These are phyloP conservation scores for Aspergillus steynii DNA, from an alignment of 495 filamentous ascomycete species.

Conservation along the genomic window DNA sequence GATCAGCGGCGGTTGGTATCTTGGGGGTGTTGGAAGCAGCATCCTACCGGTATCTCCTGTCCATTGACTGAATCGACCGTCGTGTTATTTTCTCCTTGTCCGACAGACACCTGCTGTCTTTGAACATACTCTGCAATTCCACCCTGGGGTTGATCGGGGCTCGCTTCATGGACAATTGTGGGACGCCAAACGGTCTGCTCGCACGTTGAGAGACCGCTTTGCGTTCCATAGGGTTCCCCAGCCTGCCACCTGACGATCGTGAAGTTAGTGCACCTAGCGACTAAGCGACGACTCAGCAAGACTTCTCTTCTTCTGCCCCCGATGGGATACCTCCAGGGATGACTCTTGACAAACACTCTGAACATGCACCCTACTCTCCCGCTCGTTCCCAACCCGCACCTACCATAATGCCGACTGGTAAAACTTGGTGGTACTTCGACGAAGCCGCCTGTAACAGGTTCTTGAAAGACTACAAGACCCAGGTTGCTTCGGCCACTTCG, in stretches of 20 bases:
- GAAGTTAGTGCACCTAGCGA: slow-evolving; percentile 12
- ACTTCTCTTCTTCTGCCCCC: slow-evolving; percentile 21
- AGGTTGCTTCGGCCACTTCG: slow-evolving; percentile 46
- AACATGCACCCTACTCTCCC: slow-evolving; percentile 44
- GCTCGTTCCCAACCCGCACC: slow-evolving; percentile 29
- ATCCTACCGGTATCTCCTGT: not conserved
- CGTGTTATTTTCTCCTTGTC: not conserved
- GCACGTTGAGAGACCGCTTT: slow-evolving; percentile 51
- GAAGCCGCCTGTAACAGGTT: slow-evolving; percentile 40
- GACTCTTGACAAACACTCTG: slow-evolving; percentile 44
- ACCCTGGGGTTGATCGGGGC: slow-evolving; percentile 19
- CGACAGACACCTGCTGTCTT: slow-evolving; percentile 11
- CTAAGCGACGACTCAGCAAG: slow-evolving; percentile 15
- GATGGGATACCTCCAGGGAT: slow-evolving; percentile 42
- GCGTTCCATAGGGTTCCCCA: slow-evolving; percentile 56
- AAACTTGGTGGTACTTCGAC: slow-evolving; percentile 40
- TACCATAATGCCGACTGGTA: slow-evolving; percentile 35
- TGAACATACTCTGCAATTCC: not conserved
- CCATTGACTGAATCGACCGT: not conserved
- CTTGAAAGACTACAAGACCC: slow-evolving; percentile 48
- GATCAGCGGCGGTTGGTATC: not conserved
- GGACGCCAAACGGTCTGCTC: slow-evolving; percentile 55
- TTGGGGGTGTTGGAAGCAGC: not conserved
- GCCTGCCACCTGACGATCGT: slow-evolving; percentile 28
- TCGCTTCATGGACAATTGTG: slow-evolving; percentile 47